A percentile compares a stretch with the other conserved stretches of the same genome.
Conservation (phyloP, 305 asterid species). For the Plantago rigida region DNA sequence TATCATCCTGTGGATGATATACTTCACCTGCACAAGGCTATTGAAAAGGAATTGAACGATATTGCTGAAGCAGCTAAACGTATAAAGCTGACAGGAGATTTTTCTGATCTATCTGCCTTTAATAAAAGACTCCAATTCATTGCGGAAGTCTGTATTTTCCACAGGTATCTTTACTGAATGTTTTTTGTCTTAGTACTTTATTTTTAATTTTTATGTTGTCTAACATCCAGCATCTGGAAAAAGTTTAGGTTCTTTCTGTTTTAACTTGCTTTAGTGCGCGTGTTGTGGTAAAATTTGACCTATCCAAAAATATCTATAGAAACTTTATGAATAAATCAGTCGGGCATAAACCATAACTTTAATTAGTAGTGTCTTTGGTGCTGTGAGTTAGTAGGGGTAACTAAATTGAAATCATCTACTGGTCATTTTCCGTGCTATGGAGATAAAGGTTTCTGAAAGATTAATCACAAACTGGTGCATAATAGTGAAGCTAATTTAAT, state of each 20-base stretch:
- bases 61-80: constrained; percentile 79
- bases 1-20: constrained; percentile 74
- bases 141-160: constrained; percentile 97
- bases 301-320: not conserved
- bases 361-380: not conserved
- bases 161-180: constrained; percentile 45
- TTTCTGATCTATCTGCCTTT: constrained; percentile 69
- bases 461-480: too few species aligned
- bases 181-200: not conserved
- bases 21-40: constrained; percentile 91
- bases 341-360: too few species aligned
- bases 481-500: too few species aligned
- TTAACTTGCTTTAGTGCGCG: constrained; percentile 3
- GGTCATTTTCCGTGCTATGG: not conserved
- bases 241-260: not conserved
- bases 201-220: too few species aligned
- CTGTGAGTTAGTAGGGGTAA: not conserved
- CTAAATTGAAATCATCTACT: constrained; percentile 4
- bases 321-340: too few species aligned
- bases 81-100: constrained; percentile 75
- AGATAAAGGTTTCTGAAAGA: not conserved
- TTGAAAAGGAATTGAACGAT: constrained; percentile 74
- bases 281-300: constrained; percentile 3
- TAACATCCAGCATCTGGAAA: not conserved
- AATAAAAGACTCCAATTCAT: constrained; percentile 80